Base-by-base conservation (phyloP, 2,329 filamentous ascomycete genomes). In the Xylariaceae sp. region DNA sequence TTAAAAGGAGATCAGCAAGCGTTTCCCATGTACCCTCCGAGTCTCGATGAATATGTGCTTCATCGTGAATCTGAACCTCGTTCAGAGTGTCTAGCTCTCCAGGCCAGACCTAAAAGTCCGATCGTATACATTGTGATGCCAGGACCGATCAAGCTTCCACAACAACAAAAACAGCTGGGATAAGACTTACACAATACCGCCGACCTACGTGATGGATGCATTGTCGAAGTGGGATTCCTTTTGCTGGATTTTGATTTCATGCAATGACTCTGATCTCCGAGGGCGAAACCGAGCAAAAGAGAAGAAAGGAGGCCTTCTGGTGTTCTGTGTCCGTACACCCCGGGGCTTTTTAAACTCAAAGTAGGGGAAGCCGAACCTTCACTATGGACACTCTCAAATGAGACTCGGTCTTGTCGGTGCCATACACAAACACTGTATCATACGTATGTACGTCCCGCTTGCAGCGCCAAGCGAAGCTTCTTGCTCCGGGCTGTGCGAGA, bases 171-270 rank as follows among this genome's bases (percentile, higher is more conserved):
- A 8, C 37, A 39, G 19, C 6, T 26, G 31, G 26, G 30, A 19
- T 8, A 35, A 11, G 43, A 56, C 58, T 60, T 54, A 60, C 58
- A 56, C 48, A 60, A 53, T 37, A 44, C 58, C 53, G 53, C 53
- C 26, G 58, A 52, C 2, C 29, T 9, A 4, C 55, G 35, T 30
- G 52, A 19, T 53, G 26, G 31, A 30, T 55, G 50, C 58, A 60
- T 60, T 41, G 6, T 51, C 3, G 35, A 35, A 48, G 3, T 30
- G 12, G 11, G 12, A 47, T 47, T 50, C 45, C 8, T 26, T 40
- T 7, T 51, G 12, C 7, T 34, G 35, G 35, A 37, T 49, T 42
- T 46, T 4, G 4, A 27, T 43, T 29, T 31, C 30, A 9, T 47
- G 26, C 9, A 44, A n/a, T 42, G 11, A 9, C n/a, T 30, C 27